A percentile compares a stretch with the other conserved stretches of the same genome.
Conservation (phyloP, 768 basidiomycete species). For the Suillus placidus region DNA sequence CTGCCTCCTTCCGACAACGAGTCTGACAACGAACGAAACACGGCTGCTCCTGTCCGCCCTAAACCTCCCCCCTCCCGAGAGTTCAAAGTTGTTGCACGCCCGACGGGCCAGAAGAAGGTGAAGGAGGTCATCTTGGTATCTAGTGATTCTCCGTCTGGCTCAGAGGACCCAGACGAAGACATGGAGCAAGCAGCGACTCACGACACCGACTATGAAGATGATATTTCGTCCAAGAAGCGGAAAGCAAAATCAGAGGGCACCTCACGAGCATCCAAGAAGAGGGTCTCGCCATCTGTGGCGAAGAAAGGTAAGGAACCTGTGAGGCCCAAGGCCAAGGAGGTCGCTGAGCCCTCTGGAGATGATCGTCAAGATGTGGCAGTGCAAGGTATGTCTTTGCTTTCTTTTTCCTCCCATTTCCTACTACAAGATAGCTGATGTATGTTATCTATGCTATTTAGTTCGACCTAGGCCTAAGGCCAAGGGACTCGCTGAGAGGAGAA, state of each 20-base stretch:
- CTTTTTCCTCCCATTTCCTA: not conserved
- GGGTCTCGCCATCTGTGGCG: not conserved
- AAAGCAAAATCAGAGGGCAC: not conserved
- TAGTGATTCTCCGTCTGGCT: not conserved
- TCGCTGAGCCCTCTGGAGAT: not conserved
- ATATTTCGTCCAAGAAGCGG: not conserved
- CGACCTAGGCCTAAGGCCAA: too few species aligned
- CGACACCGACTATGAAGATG: not conserved
- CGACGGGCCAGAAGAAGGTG: not conserved
- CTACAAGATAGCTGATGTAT: not conserved
- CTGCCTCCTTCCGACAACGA: not conserved
- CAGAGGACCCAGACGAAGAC: not conserved
- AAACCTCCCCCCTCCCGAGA: not conserved
- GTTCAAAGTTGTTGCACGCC: not conserved
- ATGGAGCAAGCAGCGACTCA: too few species aligned
- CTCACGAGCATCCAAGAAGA: not conserved
- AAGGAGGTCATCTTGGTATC: not conserved
- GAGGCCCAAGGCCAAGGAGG: not conserved
- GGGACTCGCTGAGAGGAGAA: too few species aligned
- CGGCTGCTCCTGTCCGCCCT: not conserved
- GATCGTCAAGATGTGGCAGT: not conserved
- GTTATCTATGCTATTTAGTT: too few species aligned
- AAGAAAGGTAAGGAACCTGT: not conserved
- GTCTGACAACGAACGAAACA: not conserved
- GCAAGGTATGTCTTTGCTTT: too few species aligned